These are phyloP conservation scores for Dioscorea alata DNA, from an alignment of 106 monocot genomes.

Conservation along the genomic window DNA sequence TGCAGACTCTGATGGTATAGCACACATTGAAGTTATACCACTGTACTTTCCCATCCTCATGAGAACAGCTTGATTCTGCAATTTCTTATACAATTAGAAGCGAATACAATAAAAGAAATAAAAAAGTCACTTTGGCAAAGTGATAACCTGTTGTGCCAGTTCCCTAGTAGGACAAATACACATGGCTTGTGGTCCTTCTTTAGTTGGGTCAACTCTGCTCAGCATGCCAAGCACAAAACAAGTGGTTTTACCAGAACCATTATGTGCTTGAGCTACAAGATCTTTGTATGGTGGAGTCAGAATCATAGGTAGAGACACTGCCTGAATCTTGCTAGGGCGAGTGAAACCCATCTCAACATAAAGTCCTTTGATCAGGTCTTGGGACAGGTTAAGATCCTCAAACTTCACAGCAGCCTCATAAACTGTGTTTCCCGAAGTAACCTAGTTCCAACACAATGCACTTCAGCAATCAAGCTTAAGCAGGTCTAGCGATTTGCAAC, in stretches of 20 bases:
- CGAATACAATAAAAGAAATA: neutral
- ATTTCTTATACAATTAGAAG: neutral
- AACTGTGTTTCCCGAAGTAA: conserved; percentile 68
- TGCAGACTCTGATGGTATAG: conserved; percentile 61
- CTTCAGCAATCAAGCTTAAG: neutral
- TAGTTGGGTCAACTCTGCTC: conserved; percentile 70
- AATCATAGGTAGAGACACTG: conserved; percentile 89
- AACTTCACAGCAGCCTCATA: conserved; percentile 70
- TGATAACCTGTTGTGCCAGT: conserved; percentile 57
- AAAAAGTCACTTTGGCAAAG: neutral
- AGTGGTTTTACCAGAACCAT: conserved; percentile 94
- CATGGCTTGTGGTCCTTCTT: conserved; percentile 66
- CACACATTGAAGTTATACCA: conserved; percentile 76
- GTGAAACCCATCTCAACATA: conserved; percentile 88
- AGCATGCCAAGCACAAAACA: conserved; percentile 98
- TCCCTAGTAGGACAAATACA: conserved; percentile 95
- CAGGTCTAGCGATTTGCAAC: neutral
- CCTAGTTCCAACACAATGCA: conserved; percentile 23
- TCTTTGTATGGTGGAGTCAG: conserved; percentile 83
- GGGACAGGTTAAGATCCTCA: conserved; percentile 71
- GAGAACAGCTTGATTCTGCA: conserved; percentile 80
- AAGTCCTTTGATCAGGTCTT: conserved; percentile 74
- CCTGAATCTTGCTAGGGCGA: conserved; percentile 93
- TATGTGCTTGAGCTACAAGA: conserved; percentile 93
- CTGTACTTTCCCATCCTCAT: conserved; percentile 85